A percentile compares a stretch with the other conserved stretches of the same genome.
Evolutionary conservation across 345 rosid species (phyloP).

Genomic region (Iberis pinnata): DNA sequence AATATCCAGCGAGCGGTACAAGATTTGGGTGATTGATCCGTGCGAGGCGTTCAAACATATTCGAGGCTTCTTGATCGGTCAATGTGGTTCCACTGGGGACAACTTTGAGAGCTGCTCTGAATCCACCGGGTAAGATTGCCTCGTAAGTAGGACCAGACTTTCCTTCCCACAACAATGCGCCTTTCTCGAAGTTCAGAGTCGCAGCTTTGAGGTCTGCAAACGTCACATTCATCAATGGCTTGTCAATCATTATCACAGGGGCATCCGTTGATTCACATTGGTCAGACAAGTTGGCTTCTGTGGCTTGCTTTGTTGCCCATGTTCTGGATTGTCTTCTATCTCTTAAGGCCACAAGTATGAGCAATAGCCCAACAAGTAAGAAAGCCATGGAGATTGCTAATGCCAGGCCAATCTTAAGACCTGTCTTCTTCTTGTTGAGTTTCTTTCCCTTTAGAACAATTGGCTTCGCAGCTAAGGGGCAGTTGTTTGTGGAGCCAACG

Average conservation of each 20-base stretch:
- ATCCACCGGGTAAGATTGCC: constrained; percentile 71
- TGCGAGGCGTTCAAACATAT: constrained; percentile 72
- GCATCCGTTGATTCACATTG: constrained; percentile 71
- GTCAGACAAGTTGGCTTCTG: constrained; percentile 57
- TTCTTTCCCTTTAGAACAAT: constrained; percentile 36
- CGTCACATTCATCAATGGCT: constrained; percentile 71
- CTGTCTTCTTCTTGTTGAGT: constrained; percentile 35
- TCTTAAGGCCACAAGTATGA: constrained; percentile 52
- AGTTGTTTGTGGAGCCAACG: constrained; percentile 53
- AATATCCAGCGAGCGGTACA: constrained; percentile 77
- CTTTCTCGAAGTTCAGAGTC: constrained; percentile 69
- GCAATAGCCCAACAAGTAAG: constrained; percentile 52
- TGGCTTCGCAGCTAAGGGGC: constrained; percentile 84
- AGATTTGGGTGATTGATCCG: constrained; percentile 80
- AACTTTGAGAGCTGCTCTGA: constrained; percentile 81
- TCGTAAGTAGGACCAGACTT: constrained; percentile 87
- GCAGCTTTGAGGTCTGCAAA: constrained; percentile 82
- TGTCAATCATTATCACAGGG: constrained; percentile 71
- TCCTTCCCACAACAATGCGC: constrained; percentile 72
- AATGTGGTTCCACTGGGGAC: constrained; percentile 64
- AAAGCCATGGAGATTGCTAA: constrained; percentile 58
- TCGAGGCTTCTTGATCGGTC: constrained; percentile 68
- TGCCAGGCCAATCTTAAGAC: constrained; percentile 57
- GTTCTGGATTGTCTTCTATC: constrained; percentile 52
- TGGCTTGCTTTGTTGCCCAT: constrained; percentile 66